Evolutionary conservation across 73 alveolate genomes (phyloP), one percentile per base, ranked within the genome.

Genomic region (Paramecium primaurelia): DNA sequence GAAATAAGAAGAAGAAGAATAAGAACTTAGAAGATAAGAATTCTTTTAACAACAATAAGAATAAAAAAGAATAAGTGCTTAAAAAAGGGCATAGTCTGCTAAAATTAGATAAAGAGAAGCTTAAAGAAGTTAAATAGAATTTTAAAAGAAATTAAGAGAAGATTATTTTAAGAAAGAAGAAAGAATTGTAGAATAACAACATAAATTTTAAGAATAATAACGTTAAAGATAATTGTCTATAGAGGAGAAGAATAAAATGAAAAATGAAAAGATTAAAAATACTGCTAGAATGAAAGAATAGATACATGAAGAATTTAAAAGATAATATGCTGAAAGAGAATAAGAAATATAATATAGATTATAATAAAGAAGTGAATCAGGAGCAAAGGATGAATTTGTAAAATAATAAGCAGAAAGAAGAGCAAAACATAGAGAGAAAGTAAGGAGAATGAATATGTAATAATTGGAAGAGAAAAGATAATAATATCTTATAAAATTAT

Each of bases 21-120:
- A 80, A 80, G 91, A 42, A 7, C 58, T 42, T 47, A 44, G 73
- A 80, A 80, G 91, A 80, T 20, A 80, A 44, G 71, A 80, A 42
- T 80, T 80, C 20, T 42, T 80, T 32, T 25, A 26, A 80, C 20
- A 4, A 4, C 1, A 80, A 26, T 14, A 80, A 44, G 38, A 44
- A 8, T 1, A 40, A 26, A 80, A 80, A 49, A 18, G 16, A 32
- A 36, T 38, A 16, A 42, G 25, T 32, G 71, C 91, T 6, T 20
- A 45, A 10, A 32, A 80, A 80, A 80, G 91, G 38, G 91, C 91
- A 11, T 80, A 80, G 9, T 80, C 91, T 22, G 91, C 91, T 2
- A 45, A 80, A 47, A 37, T 25, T 16, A 44, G 91, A 80, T 25
- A 45, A 20, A 80, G 77, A 42, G 71, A 80, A 80, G 91, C 91